Conservation (phyloP, 768 basidiomycete species). For the Suillus hirtellus region DNA sequence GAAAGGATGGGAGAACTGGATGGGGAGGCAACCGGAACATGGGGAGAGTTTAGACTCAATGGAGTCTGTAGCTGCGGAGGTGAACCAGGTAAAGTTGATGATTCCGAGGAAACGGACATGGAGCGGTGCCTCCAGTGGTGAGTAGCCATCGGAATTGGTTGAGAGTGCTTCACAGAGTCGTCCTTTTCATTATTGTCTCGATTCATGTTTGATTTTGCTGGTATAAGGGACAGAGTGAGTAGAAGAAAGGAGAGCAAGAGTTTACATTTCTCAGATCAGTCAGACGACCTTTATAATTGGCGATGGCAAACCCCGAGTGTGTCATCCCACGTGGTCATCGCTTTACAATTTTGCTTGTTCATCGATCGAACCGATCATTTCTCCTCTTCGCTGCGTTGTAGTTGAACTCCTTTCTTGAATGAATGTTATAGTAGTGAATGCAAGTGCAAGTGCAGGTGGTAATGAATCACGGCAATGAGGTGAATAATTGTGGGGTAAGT, state of each 20-base stretch:
- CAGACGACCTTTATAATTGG: slow-evolving; percentile 17
- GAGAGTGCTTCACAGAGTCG: slow-evolving; percentile 49
- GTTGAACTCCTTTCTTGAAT: not conserved
- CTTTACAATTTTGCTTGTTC: not conserved
- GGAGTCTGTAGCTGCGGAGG: slow-evolving; percentile 56
- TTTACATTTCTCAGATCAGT: slow-evolving; percentile 11
- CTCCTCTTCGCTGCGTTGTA: not conserved
- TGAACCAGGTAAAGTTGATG: slow-evolving; percentile 55
- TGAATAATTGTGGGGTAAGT: not conserved
- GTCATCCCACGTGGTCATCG: slow-evolving; percentile 16
- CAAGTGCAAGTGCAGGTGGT: not conserved
- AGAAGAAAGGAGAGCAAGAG: slow-evolving; percentile 9
- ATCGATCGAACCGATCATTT: not conserved
- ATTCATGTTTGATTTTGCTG: slow-evolving; percentile 19
- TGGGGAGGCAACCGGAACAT: slow-evolving; percentile 51
- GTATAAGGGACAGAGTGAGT: slow-evolving; percentile 10
- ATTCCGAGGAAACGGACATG: slow-evolving; percentile 59
- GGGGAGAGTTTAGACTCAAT: slow-evolving; percentile 39
- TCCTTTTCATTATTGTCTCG: slow-evolving; percentile 16
- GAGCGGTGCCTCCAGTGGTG: slow-evolving; percentile 55
- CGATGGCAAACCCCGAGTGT: slow-evolving; percentile 14
- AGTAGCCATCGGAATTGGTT: slow-evolving; percentile 62
- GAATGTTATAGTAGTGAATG: no score
- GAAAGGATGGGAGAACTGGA: slow-evolving; percentile 72
- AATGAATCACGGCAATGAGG: not conserved